Percentiles rank a stretch among this genome's conserved stretches.
phyloP scores from a whole-genome alignment of 306 rosid genomes.

The Heteromeles arbutifolia region DNA sequence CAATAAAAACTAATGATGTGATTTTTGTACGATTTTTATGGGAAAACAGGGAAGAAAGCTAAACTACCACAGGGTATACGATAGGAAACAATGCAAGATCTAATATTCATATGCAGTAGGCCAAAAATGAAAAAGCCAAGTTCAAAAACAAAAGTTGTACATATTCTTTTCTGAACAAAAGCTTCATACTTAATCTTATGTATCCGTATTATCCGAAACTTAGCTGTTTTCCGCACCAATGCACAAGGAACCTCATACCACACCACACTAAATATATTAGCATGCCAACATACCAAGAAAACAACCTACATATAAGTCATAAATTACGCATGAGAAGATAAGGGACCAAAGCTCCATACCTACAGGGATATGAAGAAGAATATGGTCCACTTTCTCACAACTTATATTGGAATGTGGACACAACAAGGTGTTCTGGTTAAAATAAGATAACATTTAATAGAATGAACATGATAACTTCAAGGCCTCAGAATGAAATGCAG shows the following conservation, averaged over 20 bases:
- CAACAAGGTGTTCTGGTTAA: conserved; percentile 10
- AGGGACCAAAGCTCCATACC: conserved; percentile 21
- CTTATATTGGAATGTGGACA: conserved; percentile 16
- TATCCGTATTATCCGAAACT: background rate
- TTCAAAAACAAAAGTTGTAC: background rate
- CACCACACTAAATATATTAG: background rate
- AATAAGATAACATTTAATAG: background rate
- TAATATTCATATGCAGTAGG: background rate
- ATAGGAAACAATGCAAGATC: background rate
- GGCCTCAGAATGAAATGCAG: conserved; percentile 2
- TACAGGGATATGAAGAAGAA: conserved; percentile 12
- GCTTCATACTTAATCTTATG: background rate
- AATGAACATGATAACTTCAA: background rate
- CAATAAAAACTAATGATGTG: background rate
- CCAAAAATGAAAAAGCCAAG: background rate
- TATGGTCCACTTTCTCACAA: conserved; percentile 18
- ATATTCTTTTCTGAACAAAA: background rate
- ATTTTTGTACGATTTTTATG: background rate
- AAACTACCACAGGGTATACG: background rate
- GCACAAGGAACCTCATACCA: background rate
- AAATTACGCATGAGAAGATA: background rate
- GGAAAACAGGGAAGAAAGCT: background rate
- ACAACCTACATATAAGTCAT: background rate
- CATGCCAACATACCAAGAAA: background rate
- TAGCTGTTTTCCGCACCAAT: background rate